Conservation (phyloP, 2,329 filamentous ascomycete species). For the Paecilomyces formosus region DNA sequence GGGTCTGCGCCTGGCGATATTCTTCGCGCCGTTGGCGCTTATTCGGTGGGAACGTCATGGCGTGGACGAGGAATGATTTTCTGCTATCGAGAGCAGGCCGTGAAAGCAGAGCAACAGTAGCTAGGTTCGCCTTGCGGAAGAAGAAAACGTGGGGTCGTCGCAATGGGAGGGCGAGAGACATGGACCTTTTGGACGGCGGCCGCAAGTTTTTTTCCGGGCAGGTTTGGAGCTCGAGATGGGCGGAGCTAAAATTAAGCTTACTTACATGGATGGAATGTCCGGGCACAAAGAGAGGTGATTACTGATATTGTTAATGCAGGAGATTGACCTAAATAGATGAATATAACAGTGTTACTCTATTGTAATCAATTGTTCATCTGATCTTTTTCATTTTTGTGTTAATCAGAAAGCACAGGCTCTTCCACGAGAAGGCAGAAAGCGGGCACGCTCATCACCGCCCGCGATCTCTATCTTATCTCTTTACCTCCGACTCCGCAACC, state of each 20-base stretch:
- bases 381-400: neutral
- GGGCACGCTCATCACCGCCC: neutral
- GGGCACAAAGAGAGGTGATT: neutral
- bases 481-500: neutral
- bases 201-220: neutral
- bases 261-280: neutral
- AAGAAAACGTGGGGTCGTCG: neutral
- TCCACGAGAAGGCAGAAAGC: neutral
- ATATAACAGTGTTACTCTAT: neutral
- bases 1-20: slow-evolving; percentile 49
- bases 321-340: neutral
- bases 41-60: slow-evolving; percentile 32
- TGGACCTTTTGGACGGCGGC: neutral
- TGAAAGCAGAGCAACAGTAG: neutral
- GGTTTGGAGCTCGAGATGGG: neutral
- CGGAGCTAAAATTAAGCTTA: neutral
- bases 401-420: neutral
- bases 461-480: neutral
- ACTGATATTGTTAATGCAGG: neutral
- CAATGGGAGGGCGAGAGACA: neutral
- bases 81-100: neutral
- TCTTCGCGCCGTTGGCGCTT: slow-evolving; percentile 61
- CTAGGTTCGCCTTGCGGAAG: neutral
- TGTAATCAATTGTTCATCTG: neutral
- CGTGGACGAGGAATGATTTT: neutral